Conservation (phyloP, 306 rosid genomes). For the Rosa rugosa region DNA sequence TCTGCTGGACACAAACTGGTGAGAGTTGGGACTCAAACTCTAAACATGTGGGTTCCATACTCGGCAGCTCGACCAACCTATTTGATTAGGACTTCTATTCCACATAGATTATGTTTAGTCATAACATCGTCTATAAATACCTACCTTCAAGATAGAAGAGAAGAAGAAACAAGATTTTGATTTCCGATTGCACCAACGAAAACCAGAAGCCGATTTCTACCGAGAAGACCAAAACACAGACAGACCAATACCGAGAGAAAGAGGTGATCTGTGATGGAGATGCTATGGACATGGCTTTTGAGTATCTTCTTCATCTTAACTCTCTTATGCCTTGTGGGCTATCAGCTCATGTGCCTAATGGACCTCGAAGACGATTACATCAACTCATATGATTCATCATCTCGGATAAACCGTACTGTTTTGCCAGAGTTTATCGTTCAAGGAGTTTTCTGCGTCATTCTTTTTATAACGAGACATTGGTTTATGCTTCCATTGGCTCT, state of each 20-base stretch:
- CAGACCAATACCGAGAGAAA: neutral
- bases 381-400: slow-evolving; percentile 82
- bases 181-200: neutral
- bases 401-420: slow-evolving; percentile 62
- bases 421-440: slow-evolving; percentile 72
- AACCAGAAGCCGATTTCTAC: too few species aligned
- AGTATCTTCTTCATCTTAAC: slow-evolving; percentile 53
- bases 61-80: too few species aligned
- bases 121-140: neutral
- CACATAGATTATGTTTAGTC: too few species aligned
- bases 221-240: too few species aligned
- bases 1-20: too few species aligned
- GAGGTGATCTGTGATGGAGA: slow-evolving; percentile 45
- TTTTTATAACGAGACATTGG: slow-evolving; percentile 74
- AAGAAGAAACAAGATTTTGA: too few species aligned
- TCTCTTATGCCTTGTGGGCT: slow-evolving; percentile 53
- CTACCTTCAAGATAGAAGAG: neutral
- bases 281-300: slow-evolving; percentile 56
- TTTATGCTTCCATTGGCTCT: slow-evolving; percentile 53
- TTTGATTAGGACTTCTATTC: neutral
- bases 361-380: slow-evolving; percentile 86
- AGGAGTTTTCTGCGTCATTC: slow-evolving; percentile 56
- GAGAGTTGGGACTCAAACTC: too few species aligned
- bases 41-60: too few species aligned
- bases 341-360: slow-evolving; percentile 73